Conservation (phyloP, 2,329 filamentous ascomycete genomes). For the Colletotrichum eleusines region DNA sequence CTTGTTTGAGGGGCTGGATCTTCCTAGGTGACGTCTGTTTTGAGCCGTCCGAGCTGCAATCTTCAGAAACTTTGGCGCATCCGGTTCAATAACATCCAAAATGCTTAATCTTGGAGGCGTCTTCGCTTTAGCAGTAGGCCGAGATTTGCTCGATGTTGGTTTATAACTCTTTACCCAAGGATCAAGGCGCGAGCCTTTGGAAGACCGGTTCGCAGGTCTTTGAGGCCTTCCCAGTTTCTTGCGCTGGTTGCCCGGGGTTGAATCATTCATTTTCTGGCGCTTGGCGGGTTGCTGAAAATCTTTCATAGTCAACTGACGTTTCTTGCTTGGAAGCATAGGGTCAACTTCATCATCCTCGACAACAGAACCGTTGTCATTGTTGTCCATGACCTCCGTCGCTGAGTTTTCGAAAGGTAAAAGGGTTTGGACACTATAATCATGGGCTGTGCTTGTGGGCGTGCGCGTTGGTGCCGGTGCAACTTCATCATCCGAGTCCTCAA, state of each 20-base stretch:
- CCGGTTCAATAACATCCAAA: slow-evolving; percentile 67
- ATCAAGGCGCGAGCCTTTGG: slow-evolving; percentile 15
- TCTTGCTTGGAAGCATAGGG: slow-evolving; percentile 60
- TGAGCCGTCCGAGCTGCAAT: slow-evolving; percentile 71
- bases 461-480: slow-evolving; percentile 20
- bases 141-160: slow-evolving; percentile 13
- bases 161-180: slow-evolving; percentile 10
- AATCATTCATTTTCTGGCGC: slow-evolving; percentile 45
- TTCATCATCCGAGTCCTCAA: slow-evolving; percentile 62
- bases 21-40: slow-evolving; percentile 61
- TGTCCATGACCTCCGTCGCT: slow-evolving; percentile 42
- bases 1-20: slow-evolving; percentile 67
- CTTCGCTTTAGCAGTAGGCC: slow-evolving; percentile 44
- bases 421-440: not conserved
- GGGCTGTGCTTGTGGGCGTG: not conserved
- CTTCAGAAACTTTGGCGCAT: slow-evolving; percentile 69
- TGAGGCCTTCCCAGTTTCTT: slow-evolving; percentile 46
- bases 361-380: slow-evolving; percentile 54
- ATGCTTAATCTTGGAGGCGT: slow-evolving; percentile 66
- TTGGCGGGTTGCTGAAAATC: slow-evolving; percentile 45
- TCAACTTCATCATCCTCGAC: slow-evolving; percentile 67
- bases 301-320: slow-evolving; percentile 52
- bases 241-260: slow-evolving; percentile 35
- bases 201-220: not conserved
- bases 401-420: slow-evolving; percentile 1